Base-by-base conservation (phyloP, 2,329 filamentous ascomycete species). In the Paraphoma chrysanthemicola region DNA sequence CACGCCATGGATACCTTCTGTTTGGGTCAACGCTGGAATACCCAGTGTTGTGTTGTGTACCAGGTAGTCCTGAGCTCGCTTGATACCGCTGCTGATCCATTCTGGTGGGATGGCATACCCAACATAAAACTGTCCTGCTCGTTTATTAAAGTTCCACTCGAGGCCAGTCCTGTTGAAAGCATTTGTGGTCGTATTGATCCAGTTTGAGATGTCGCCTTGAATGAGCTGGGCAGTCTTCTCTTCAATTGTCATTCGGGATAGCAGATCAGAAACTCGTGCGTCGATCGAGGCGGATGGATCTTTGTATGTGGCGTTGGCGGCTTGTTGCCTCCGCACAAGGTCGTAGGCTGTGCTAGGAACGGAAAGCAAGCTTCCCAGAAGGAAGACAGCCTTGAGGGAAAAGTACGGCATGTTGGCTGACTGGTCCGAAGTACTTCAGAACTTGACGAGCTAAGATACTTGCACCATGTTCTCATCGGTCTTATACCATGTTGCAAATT, bases 1-100 rank as follows among this genome's bases (percentile, higher is more conserved):
- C 62, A 92, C 87, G 1, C 89, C 90, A 67, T 92, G 90, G 44
- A 92, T 89, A 38, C 86, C 89, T 75, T 93, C 90, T 3, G 85
- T 89, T 74, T 92, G 90, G 12, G 90, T 86, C 63, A 91, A 83
- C 1, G 90, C 86, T 6, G 90, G 90, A 50, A 92, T 92, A 10
- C 71, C 90, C 8, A 88, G 77, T 1, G 84, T 86, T 1, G 88
- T 90, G 61, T 89, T 86, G 16, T 90, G 79, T 46, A 87, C 65
- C 2, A 91, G 78, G 62, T 92, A 92, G 51, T 91, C 87, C 67
- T 92, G 89, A 3, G 82, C 90, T 38, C 80, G 78, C 72, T 86
- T 86, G 63, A 90, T 83, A 47, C 87, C 87, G 17, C 85, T 80
- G 28, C 84, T 82, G 44, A 92, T 82, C 77, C 83, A 87, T 50